Evolutionary conservation across 164 flowering plant genomes (phyloP).

Genomic region (Vitis labrusca): DNA sequence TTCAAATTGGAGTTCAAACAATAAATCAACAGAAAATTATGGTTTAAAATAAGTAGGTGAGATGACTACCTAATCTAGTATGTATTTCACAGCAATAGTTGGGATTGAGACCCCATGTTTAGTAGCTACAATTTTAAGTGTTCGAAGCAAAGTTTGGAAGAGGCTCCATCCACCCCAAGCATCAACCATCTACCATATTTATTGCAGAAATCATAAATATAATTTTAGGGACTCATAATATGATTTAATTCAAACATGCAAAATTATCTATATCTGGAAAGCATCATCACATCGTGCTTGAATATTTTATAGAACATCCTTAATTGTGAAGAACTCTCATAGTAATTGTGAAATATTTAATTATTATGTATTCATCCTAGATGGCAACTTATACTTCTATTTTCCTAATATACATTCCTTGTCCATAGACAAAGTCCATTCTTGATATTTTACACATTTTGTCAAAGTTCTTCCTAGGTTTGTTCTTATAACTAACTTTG

Average conservation of each 20-base stretch:
- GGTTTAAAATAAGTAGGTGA: background rate
- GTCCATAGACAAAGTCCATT: background rate
- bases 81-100: constrained; percentile 78
- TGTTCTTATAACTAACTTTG: too few species aligned
- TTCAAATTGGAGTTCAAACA: background rate
- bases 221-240: too few species aligned
- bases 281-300: too few species aligned
- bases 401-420: too few species aligned
- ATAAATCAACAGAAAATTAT: background rate
- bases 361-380: too few species aligned
- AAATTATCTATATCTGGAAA: too few species aligned
- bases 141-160: constrained; percentile 79
- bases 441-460: background rate
- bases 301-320: too few species aligned
- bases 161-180: constrained; percentile 99
- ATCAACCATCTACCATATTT: constrained; percentile 78
- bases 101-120: constrained; percentile 90
- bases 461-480: too few species aligned
- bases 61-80: constrained; percentile 75
- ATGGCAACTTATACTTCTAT: too few species aligned
- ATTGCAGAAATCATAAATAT: background rate
- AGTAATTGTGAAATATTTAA: too few species aligned
- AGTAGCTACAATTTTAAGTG: constrained; percentile 64
- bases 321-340: too few species aligned
- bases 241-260: too few species aligned